Conservation (phyloP, 2,329 filamentous ascomycete genomes). For the Trichoderma simmonsii region DNA sequence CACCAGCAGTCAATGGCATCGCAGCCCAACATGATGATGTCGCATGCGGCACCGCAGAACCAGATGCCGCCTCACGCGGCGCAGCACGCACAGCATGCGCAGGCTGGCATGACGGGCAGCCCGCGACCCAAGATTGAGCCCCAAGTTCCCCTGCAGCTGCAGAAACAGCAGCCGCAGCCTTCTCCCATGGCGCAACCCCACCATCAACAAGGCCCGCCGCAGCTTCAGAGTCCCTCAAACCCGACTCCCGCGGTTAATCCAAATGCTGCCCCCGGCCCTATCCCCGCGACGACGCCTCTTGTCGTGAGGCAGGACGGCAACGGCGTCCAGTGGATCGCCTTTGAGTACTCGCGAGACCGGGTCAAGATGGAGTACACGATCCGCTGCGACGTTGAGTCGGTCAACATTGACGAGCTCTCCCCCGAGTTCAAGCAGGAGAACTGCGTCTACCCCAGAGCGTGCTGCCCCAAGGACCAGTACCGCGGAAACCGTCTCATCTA, state of each 20-base stretch:
- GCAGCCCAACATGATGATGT: constrained; percentile 66
- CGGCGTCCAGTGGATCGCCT: constrained; percentile 97
- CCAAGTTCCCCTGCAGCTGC: constrained; percentile 59
- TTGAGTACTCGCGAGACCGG: constrained; percentile 93
- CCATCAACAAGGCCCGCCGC: constrained; percentile 37
- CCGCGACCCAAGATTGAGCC: constrained; percentile 63
- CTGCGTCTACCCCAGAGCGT: constrained; percentile 94
- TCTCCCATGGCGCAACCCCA: constrained; percentile 42
- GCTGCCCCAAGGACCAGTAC: constrained; percentile 93
- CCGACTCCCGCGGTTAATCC: constrained; percentile 63
- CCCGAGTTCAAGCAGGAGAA: constrained; percentile 96
- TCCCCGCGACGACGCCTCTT: constrained; percentile 91
- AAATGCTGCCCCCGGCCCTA: constrained; percentile 90
- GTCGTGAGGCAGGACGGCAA: constrained; percentile 94
- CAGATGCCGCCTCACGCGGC: constrained; percentile 58
- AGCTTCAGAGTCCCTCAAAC: constrained; percentile 39
- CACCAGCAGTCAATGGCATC: constrained; percentile 58
- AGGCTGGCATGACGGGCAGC: constrained; percentile 56
- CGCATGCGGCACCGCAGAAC: constrained; percentile 55
- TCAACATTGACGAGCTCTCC: constrained; percentile 81
- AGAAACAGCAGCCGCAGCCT: constrained; percentile 46
- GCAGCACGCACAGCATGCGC: constrained; percentile 52
- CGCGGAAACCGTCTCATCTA: constrained; percentile 93
- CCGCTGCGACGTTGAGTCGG: constrained; percentile 93
- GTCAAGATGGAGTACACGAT: constrained; percentile 99